Conservation (phyloP, 257 asterid genomes). For the Verbascum thapsus region DNA sequence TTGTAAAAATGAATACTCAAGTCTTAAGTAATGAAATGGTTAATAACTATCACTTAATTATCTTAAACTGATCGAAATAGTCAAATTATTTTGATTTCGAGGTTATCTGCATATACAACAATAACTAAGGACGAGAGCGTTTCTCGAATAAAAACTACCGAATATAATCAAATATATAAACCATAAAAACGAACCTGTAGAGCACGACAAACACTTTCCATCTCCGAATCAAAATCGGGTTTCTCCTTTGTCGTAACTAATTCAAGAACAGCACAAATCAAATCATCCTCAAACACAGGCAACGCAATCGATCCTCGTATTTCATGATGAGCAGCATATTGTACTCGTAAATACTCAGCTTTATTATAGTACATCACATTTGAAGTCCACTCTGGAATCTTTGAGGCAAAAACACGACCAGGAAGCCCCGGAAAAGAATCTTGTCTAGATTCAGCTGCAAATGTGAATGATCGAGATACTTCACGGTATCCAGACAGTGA, state of each 20-base stretch:
- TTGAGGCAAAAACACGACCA: slow-evolving; percentile 76
- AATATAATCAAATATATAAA: slow-evolving; percentile 1
- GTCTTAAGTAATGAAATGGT: too few species aligned
- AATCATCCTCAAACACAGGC: slow-evolving; percentile 61
- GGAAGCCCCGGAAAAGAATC: slow-evolving; percentile 67
- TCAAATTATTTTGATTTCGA: too few species aligned
- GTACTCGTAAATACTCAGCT: slow-evolving; percentile 62
- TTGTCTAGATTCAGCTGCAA: slow-evolving; percentile 47
- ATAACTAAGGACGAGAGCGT: too few species aligned
- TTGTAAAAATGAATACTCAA: too few species aligned
- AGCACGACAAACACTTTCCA: slow-evolving; percentile 51
- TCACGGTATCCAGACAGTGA: slow-evolving; percentile 69
- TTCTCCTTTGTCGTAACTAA: slow-evolving; percentile 63
- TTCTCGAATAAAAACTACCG: not conserved
- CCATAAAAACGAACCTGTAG: slow-evolving; percentile 47
- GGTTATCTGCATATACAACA: too few species aligned
- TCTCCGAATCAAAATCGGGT: slow-evolving; percentile 54
- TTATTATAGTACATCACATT: slow-evolving; percentile 55
- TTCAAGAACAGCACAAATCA: slow-evolving; percentile 73
- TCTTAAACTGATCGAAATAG: too few species aligned
- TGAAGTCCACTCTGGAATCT: slow-evolving; percentile 86
- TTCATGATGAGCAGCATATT: slow-evolving; percentile 55
- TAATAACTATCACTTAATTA: too few species aligned
- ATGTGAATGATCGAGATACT: slow-evolving; percentile 60
- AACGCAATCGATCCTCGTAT: slow-evolving; percentile 78